Percentiles rank a stretch among this genome's conserved stretches.
Conservation (phyloP, 257 asterid species). For the Petunia axillaris region DNA sequence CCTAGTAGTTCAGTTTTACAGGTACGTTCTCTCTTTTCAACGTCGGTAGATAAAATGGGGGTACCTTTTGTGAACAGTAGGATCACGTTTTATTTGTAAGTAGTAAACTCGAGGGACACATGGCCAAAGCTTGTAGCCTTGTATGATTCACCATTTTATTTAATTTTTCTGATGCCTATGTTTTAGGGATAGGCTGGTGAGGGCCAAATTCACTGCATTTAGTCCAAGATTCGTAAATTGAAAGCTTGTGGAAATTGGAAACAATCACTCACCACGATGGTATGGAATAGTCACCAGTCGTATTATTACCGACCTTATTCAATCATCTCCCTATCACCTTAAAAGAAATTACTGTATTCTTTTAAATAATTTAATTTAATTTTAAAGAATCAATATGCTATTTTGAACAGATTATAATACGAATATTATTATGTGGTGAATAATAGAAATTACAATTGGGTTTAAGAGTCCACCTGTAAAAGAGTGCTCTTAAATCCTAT, state of each 20-base stretch:
- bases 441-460: too few species aligned
- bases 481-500: too few species aligned
- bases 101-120: background rate
- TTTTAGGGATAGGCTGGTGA: too few species aligned
- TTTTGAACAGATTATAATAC: too few species aligned
- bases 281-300: too few species aligned
- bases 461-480: too few species aligned
- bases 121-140: background rate
- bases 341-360: too few species aligned
- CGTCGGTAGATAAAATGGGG: background rate
- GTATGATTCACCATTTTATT: background rate
- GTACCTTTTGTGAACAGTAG: background rate
- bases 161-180: background rate
- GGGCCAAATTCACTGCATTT: background rate
- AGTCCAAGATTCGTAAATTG: background rate
- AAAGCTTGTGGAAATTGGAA: background rate
- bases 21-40: background rate
- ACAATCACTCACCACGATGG: background rate
- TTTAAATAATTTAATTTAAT: too few species aligned
- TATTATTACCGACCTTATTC: too few species aligned
- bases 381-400: too few species aligned
- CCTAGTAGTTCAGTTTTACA: background rate
- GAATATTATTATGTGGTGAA: too few species aligned
- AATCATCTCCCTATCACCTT: too few species aligned
- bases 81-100: constrained; percentile 12